phyloP scores from a whole-genome alignment of 768 basidiomycete species.

The Tulasnella sp. region DNA sequence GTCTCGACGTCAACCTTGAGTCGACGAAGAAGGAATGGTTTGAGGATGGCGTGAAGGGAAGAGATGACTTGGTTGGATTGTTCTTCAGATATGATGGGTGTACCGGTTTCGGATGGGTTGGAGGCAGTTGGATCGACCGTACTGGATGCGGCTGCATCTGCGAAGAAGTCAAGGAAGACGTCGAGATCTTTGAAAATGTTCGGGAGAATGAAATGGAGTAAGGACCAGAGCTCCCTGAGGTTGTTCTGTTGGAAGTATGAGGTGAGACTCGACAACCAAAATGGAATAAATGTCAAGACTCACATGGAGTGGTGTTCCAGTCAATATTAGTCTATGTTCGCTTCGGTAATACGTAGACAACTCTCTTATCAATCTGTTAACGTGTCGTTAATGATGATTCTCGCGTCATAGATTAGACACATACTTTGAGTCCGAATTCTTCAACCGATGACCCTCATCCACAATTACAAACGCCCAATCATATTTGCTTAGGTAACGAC shows the following conservation, averaged over 20 bases:
- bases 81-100: constrained; percentile 35
- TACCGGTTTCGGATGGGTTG: neutral
- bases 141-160: constrained; percentile 18
- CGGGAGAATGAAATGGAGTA: constrained; percentile 92
- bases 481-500: constrained; percentile 48
- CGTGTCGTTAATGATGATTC: constrained; percentile 14
- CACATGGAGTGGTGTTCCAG: constrained; percentile 92
- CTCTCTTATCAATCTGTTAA: constrained; percentile 65
- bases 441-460: constrained; percentile 88
- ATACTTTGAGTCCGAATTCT: constrained; percentile 79
- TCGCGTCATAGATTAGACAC: constrained; percentile 13
- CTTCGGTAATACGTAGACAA: constrained; percentile 77
- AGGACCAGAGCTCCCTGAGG: constrained; percentile 83
- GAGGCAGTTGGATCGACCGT: constrained; percentile 33
- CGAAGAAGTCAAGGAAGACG: constrained; percentile 84
- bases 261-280: neutral
- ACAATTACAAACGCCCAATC: constrained; percentile 90
- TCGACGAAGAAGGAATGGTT: constrained; percentile 86
- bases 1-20: constrained; percentile 87
- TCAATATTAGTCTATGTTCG: constrained; percentile 83
- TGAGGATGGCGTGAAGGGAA: constrained; percentile 78
- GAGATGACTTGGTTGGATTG: constrained; percentile 57
- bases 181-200: constrained; percentile 84
- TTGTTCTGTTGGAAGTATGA: constrained; percentile 56
- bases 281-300: constrained; percentile 19